These are phyloP conservation scores for Saccharomycopsis capsularis DNA, from an alignment of 805 yeast species.

Conservation along the genomic window DNA sequence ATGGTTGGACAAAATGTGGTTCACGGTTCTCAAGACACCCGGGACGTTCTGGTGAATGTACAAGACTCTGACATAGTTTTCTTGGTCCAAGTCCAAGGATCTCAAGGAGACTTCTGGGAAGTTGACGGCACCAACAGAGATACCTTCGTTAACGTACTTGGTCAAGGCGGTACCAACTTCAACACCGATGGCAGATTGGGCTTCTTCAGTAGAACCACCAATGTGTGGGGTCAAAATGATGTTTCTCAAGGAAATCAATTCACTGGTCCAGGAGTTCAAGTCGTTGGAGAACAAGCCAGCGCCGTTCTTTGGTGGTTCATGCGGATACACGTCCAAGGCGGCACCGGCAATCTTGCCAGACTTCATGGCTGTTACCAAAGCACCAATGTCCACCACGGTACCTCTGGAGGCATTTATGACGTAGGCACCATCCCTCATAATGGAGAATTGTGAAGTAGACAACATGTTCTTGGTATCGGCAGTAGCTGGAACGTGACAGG, in stretches of 20 bases:
- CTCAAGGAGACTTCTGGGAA: constrained; percentile 97
- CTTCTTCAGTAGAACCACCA: constrained; percentile 99
- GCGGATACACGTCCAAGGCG: constrained; percentile 92
- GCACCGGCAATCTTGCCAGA: constrained; percentile 95
- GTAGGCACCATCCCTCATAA: constrained; percentile 95
- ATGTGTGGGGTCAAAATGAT: constrained; percentile 94
- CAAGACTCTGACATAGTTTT: constrained; percentile 83
- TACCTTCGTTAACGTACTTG: constrained; percentile 93
- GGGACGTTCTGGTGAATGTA: constrained; percentile 98
- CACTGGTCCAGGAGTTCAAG: constrained; percentile 78
- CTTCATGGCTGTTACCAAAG: constrained; percentile 85
- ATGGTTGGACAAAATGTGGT: constrained; percentile 88
- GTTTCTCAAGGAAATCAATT: constrained; percentile 74
- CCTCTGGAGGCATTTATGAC: constrained; percentile 96
- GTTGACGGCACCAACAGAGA: constrained; percentile 90
- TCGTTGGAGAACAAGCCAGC: constrained; percentile 64
- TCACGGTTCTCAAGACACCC: constrained; percentile 95
- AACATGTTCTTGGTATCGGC: constrained; percentile 87
- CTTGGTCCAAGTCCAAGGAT: constrained; percentile 79
- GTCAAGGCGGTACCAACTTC: constrained; percentile 85
- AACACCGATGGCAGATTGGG: constrained; percentile 94
- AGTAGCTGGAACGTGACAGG: constrained; percentile 92
- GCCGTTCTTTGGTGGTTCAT: constrained; percentile 97
- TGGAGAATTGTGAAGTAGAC: constrained; percentile 83
- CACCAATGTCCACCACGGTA: constrained; percentile 93